Base-by-base conservation (phyloP, 371 early-diverging fungal genomes). In the Actinomortierella ambigua region DNA sequence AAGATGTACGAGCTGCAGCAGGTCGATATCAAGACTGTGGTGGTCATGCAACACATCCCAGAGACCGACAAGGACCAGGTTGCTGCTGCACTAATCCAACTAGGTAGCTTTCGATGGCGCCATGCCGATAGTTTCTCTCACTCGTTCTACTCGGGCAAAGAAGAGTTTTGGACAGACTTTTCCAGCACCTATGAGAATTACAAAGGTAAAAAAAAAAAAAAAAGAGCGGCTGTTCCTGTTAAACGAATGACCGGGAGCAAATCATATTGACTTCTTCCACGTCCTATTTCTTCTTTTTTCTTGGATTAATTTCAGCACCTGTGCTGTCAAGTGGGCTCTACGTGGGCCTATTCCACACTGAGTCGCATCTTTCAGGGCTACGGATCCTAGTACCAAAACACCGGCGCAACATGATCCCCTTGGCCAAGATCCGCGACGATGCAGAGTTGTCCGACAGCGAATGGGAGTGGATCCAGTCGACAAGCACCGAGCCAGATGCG, bases 251-350 rank as follows among this genome's bases (percentile, higher is more conserved):
- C 34, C 11, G 34, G 34, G 7, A 34, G 11, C 11, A 34, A 34
- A 6, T 4, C 11, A 6, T 34, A 34, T 34, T 34, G 34, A 4
- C 34, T 34, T 34, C 34, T 34, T 34, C 34, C 34, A 34, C 4
- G n/a, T n/a, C n/a, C n/a, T 34, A 6, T 11, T 34, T 6, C 34
- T 34, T 6, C 11, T 34, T 34, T 34, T 34, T 11, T 34, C 34
- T 34, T 11, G 11, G 11, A 34, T 34, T 4, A 34, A n/a, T n/a
- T n/a, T n/a, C 56, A 73, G 73, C 66, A 57, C 53, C 79, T n/a
- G 61, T 63, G n/a, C 68, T 70, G 22, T 68, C 77, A 0, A 60
- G 76, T 26, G 80, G 80, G 3, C 68, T 79, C 14, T 79, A 79
- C 48, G 48, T 79, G 20, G 77, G 77, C 23, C 52, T 79, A 7